A percentile compares a stretch with the other conserved stretches of the same genome.
Evolutionary conservation across 176 grass and related monocot genomes (phyloP).

Genomic region (Leersia perrieri): DNA sequence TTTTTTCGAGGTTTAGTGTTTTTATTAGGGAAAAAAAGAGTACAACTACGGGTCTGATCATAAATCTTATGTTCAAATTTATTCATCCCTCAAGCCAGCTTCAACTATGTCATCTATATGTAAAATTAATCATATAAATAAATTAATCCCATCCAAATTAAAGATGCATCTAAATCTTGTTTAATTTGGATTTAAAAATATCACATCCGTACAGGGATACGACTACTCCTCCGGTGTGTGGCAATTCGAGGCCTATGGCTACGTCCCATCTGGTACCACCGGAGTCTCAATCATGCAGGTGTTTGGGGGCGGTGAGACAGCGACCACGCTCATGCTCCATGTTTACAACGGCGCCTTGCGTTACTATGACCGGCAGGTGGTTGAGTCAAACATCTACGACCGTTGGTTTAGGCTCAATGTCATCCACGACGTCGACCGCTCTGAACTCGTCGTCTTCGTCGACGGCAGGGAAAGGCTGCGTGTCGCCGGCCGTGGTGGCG

Average conservation of each 20-base stretch:
- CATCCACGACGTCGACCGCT: slow-evolving; percentile 35
- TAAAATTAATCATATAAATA: too few relatives aligned
- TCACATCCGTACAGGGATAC: not conserved
- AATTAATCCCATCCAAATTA: too few relatives aligned
- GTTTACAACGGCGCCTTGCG: slow-evolving; percentile 27
- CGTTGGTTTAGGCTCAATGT: slow-evolving; percentile 61
- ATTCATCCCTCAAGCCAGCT: too few relatives aligned
- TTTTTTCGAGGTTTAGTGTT: too few relatives aligned
- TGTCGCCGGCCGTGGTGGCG: not conserved
- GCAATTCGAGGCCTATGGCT: slow-evolving; percentile 52
- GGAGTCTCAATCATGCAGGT: slow-evolving; percentile 55
- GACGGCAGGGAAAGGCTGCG: slow-evolving; percentile 12
- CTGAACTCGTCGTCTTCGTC: slow-evolving; percentile 22
- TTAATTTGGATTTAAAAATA: too few relatives aligned
- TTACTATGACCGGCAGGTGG: slow-evolving; percentile 19
- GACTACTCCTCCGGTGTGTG: slow-evolving; percentile 37
- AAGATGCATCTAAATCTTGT: too few relatives aligned
- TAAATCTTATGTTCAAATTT: too few relatives aligned
- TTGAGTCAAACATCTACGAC: slow-evolving; percentile 39
- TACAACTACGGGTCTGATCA: too few relatives aligned
- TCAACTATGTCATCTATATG: too few relatives aligned
- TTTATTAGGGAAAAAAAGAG: too few relatives aligned
- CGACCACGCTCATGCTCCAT: slow-evolving; percentile 42
- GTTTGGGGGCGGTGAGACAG: not conserved
- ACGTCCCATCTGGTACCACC: slow-evolving; percentile 31